Evolutionary conservation across 176 grass and related monocot species (phyloP), one percentile per base, ranked within the genome.

Genomic region (Cocos nucifera): DNA sequence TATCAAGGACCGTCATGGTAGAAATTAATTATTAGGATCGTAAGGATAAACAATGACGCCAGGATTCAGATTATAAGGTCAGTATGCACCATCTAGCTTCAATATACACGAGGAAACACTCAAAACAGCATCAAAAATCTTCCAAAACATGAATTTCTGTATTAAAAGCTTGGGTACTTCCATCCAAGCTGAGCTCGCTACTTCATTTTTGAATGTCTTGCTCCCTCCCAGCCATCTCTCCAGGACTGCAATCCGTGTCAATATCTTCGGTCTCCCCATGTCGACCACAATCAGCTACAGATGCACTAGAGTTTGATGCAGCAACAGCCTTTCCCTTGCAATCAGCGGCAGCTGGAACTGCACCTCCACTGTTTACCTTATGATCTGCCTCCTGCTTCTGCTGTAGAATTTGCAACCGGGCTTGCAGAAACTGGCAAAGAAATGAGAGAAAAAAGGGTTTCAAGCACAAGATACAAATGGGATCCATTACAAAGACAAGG

Each of bases 351-450:
- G 54, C 53, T 25, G 29, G 58, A 28, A 50, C 22, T 15, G 27
- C 35, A 14, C 3, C 35, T 44, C 35, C 10, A 12, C 35, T 2
- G 10, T 44, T 50, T 18, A 49, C 22, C 56, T 69, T 29, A 48
- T 69, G 67, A 19, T 76, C 74, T 26, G 10, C 1, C 35, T 44
- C 14, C 35, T 35, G 49, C 51, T 72, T 51, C 30, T 78, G 55
- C 74, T 78, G 83, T 63, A 87, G 30, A 79, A 81, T 69, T 73
- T 87, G 79, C 62, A 93, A 61, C 58, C 80, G 77, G 58, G 76
- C 84, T 76, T 76, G 77, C 61, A 93, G 73, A 60, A 87, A 56
- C 88, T 93, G 70, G 6, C 30, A 74, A 71, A 17, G 15, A 74
- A 78, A 6, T 44, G 25, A 17, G 51, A 73, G 18, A 58, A 16